Conservation (phyloP, 2,329 filamentous ascomycete species). For the Talaromyces pinophilus region DNA sequence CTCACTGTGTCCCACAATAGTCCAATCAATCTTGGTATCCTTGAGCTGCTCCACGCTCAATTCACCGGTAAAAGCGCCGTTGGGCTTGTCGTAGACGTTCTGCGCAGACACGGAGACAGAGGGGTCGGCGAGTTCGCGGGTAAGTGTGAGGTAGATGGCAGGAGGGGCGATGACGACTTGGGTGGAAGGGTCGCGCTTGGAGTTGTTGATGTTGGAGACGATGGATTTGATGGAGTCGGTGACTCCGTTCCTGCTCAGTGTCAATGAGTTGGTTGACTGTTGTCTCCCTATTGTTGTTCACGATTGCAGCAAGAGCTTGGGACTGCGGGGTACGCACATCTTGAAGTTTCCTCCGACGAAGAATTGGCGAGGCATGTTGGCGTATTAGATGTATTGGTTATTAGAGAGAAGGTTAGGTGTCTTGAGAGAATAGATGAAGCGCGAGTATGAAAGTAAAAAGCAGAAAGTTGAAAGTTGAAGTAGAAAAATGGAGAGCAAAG, state of each 20-base stretch:
- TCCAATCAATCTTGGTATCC: conserved; percentile 86
- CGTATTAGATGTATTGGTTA: conserved; percentile 19
- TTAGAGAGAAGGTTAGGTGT: conserved; percentile 9
- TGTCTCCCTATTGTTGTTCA: neutral
- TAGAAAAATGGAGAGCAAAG: neutral
- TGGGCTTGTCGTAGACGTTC: conserved; percentile 96
- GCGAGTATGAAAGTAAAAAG: neutral
- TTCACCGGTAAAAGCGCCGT: conserved; percentile 96
- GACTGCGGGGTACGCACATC: conserved; percentile 65
- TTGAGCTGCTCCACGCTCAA: conserved; percentile 89
- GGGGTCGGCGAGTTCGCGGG: conserved; percentile 73
- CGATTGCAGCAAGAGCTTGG: conserved; percentile 8
- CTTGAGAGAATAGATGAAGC: neutral
- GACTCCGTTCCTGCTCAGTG: conserved; percentile 77
- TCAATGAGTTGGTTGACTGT: neutral
- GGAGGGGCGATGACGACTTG: conserved; percentile 96
- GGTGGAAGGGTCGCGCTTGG: conserved; percentile 63
- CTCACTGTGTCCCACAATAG: conserved; percentile 92
- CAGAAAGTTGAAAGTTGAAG: neutral
- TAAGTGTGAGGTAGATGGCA: conserved; percentile 82
- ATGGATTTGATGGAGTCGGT: conserved; percentile 87
- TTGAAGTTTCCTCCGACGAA: conserved; percentile 99
- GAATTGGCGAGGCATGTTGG: conserved; percentile 90
- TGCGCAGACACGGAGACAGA: conserved; percentile 86
- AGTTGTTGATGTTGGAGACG: conserved; percentile 82